These are phyloP conservation scores for Peribolospora baueri DNA, from an alignment of 768 basidiomycete genomes.

Conservation along the genomic window DNA sequence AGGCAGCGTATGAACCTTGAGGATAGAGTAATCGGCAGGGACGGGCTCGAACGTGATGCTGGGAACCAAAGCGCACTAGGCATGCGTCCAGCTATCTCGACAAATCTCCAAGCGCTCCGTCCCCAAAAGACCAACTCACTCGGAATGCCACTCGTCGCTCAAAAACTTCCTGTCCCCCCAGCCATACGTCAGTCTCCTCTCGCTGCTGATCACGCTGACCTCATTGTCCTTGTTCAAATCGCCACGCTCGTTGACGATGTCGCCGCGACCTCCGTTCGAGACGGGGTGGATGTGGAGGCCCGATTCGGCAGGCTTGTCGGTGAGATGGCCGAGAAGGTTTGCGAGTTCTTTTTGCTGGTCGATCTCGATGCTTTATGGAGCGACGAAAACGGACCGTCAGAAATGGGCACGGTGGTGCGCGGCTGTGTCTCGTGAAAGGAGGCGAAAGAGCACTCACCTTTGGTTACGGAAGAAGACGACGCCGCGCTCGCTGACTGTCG, in stretches of 20 bases:
- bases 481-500: constrained; percentile 26
- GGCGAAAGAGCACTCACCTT: constrained; percentile 2
- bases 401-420: no score
- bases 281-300: constrained; percentile 35
- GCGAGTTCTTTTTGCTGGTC: constrained; percentile 31
- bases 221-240: no score
- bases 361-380: constrained; percentile 20
- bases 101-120: constrained; percentile 17
- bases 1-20: constrained; percentile 21
- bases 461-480: constrained; percentile 42
- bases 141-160: not conserved
- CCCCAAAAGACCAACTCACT: constrained; percentile 2
- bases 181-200: no score
- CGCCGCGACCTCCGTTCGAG: constrained; percentile 23
- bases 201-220: no score
- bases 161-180: not conserved
- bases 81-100: constrained; percentile 14
- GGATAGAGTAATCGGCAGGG: constrained; percentile 35
- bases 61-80: constrained; percentile 14
- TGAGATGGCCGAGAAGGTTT: constrained; percentile 27
- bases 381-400: no score
- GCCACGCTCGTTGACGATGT: constrained; percentile 15
- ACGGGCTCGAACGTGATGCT: constrained; percentile 38
- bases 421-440: no score
- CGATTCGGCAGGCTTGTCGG: constrained; percentile 28